Conservation (phyloP, 495 filamentous ascomycete genomes). For the Xylaria sp. region DNA sequence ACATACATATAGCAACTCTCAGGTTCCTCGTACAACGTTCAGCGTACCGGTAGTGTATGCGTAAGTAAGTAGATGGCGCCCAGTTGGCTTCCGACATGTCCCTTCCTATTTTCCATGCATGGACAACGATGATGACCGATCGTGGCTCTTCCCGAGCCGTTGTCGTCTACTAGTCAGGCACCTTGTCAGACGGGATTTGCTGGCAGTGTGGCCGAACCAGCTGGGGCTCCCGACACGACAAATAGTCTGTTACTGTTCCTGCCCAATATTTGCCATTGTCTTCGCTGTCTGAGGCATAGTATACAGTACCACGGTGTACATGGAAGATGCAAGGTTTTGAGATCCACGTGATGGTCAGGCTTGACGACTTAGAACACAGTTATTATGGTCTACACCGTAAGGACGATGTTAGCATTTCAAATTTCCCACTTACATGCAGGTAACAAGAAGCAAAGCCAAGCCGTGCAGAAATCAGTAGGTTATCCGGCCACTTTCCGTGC, state of each 20-base stretch:
- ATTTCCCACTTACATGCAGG: constrained; percentile 16
- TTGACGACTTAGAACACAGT: not conserved
- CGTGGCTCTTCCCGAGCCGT: constrained; percentile 22
- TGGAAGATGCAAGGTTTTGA: not conserved
- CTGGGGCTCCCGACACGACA: constrained; percentile 10
- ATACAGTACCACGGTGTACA: not conserved
- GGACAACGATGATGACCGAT: constrained; percentile 13
- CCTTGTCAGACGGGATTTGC: constrained; percentile 1
- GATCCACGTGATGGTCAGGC: constrained; percentile 11
- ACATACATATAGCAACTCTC: not conserved
- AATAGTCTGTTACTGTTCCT: constrained; percentile 23
- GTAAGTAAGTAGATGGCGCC: not conserved
- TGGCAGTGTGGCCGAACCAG: constrained; percentile 13
- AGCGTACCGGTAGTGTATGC: no score
- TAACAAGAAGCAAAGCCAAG: not conserved
- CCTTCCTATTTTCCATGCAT: constrained; percentile 22
- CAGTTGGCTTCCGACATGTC: constrained; percentile 9
- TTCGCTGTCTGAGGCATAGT: constrained; percentile 4
- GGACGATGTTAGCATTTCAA: constrained; percentile 1
- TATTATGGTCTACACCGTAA: not conserved
- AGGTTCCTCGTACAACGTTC: not conserved
- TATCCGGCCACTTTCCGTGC: not conserved
- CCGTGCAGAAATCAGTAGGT: not conserved
- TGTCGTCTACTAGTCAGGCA: not conserved
- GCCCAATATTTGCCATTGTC: constrained; percentile 17